Conservation (phyloP, 306 rosid species). For the Rosa chinensis region DNA sequence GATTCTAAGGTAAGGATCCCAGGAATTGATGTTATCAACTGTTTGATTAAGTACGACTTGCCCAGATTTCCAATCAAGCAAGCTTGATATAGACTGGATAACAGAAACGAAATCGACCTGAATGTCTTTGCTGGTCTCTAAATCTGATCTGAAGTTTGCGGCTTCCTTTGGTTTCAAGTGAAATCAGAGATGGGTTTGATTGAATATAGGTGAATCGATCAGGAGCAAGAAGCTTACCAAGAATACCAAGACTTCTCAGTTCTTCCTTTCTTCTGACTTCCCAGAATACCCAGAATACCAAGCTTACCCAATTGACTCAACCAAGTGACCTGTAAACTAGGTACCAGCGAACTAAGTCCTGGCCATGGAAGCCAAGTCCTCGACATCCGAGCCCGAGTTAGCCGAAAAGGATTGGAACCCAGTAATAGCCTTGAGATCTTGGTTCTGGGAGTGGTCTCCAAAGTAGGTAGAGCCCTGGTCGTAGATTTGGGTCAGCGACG, state of each 20-base stretch:
- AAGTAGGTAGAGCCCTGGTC: constrained; percentile 67
- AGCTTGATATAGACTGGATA: constrained; percentile 78
- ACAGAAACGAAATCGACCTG: background rate
- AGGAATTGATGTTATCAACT: constrained; percentile 53
- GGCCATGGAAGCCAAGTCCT: constrained; percentile 67
- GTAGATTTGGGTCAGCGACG: constrained; percentile 72
- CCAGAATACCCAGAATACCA: no score
- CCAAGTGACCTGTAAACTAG: constrained; percentile 57
- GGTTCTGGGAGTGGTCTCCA: constrained; percentile 32
- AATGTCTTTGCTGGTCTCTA: no score
- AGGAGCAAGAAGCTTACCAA: no score
- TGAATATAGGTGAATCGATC: no score
- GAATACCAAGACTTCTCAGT: no score
- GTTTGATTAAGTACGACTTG: constrained; percentile 45
- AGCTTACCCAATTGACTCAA: constrained; percentile 43
- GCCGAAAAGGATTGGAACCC: constrained; percentile 76
- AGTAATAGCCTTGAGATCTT: constrained; percentile 67
- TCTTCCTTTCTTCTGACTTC: no score
- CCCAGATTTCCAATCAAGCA: constrained; percentile 73
- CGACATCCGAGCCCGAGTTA: constrained; percentile 97
- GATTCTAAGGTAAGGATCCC: constrained; percentile 63
- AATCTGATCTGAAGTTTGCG: no score
- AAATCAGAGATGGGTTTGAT: no score
- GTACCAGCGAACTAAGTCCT: constrained; percentile 42
- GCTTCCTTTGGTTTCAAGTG: no score